Evolutionary conservation across 208 protist species (phyloP), one percentile per base, ranked within the genome.

Genomic region (Crithidia brevicula): DNA sequence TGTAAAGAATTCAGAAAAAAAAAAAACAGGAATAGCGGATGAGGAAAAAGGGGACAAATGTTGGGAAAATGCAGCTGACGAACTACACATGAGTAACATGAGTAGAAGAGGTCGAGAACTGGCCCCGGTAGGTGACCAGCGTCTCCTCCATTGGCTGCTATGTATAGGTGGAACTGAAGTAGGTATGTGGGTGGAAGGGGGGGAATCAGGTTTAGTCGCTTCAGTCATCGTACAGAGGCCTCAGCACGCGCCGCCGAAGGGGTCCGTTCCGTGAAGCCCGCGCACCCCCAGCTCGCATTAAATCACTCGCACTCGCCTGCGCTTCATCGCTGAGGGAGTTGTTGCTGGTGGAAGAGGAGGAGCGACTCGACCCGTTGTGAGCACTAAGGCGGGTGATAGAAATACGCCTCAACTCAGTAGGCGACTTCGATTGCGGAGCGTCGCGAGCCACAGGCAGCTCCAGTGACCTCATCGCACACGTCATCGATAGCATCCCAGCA

Each of bases 171-270:
- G n/a, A n/a, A n/a, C n/a, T n/a, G n/a, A n/a, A n/a, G n/a, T n/a
- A n/a, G n/a, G n/a, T n/a, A 49, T 49, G 7, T 56, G 50, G 23
- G 9, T 45, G 11, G 11, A 16, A 16, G 16, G 40, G 16, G 40
- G 40, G 11, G 40, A 56, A 36, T 18, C 23, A 5, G 50, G 30
- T 6, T 25, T 8, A 9, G 30, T 42, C 20, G 5, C 6, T 31
- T 73, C 67, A 73, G 34, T 73, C 67, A 25, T 73, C 67, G 40
- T 50, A 73, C 28, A 73, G 34, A 16, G 22, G 30, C 25, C 60
- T 73, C 8, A 73, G 40, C 16, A 66, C 58, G 0, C 67, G 67
- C 4, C 56, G 31, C 0, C 67, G 56, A 3, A 53, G 46, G 0
- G 50, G 67, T 18, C 57, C 58, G 27, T 43, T 59, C 8, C 58